Base-by-base conservation (phyloP, 306 rosid genomes). In the Astragalus membranaceus region DNA sequence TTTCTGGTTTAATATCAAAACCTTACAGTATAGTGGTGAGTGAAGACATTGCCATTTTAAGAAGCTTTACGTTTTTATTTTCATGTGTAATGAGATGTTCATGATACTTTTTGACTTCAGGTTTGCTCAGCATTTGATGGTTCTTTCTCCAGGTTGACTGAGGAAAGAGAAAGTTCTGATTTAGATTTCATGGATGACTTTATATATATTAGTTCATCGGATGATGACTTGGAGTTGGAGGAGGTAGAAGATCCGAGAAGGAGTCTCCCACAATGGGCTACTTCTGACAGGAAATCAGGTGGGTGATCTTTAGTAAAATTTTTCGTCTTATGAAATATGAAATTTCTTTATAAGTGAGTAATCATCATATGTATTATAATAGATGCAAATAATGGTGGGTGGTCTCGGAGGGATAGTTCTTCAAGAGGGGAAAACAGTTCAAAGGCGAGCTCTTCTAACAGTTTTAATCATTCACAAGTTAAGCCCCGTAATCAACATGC, bases 201-300 rank as follows among this genome's bases (percentile, higher is more conserved):
- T 36, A 89, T 94, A 81, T 86, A 79, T 64, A 91, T 85, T 41
- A 61, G 67, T 84, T 94, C 97, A 23, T 91, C 97, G 0, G 99
- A 94, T 78, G 92, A 90, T 77, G 99, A 94, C 5, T 17, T 80
- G 66, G 96, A 94, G 6, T 17, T 80, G 65, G 96, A 86, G 69
- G 84, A 73, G 71, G 73, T 81, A 67, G 87, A 78, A 51, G 87
- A 68, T 80, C 69, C 82, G 4, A 32, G 39, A 58, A 88, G 99
- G 79, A 41, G 7, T 69, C 86, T 84, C 73, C 97, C 99, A 35
- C 13, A 8, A 8, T 91, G 92, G 88, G 87, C 88, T 70, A 43
- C 81, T 30, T 23, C 72, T 54, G 67, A 62, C 62, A 80, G 74
- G 64, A 72, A 66, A 62, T 65, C 81, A 70, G 92, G 97, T 88